Evolutionary conservation across 441 rosid genomes (phyloP).

Genomic region (Capsella rubella): DNA sequence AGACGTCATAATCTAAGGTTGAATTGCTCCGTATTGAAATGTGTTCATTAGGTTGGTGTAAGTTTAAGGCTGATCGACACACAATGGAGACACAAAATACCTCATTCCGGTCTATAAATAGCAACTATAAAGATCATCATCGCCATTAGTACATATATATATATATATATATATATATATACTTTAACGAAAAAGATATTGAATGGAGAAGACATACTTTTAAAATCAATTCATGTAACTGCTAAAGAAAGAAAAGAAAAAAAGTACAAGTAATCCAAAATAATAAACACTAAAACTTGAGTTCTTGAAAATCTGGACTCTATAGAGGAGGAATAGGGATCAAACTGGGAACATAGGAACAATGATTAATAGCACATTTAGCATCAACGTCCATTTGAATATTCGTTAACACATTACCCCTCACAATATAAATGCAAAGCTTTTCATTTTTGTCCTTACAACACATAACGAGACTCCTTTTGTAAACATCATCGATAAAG

Average conservation of each 20-base stretch:
- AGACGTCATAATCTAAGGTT: no score
- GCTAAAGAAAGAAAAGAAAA: neutral
- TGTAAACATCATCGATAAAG: neutral
- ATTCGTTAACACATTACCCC: constrained; percentile 1
- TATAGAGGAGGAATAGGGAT: neutral
- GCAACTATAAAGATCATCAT: no score
- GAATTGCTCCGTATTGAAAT: no score
- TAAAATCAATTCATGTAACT: neutral
- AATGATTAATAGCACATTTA: neutral
- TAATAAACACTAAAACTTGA: neutral
- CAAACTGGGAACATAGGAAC: constrained; percentile 1
- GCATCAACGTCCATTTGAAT: neutral
- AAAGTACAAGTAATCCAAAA: neutral
- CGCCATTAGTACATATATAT: no score
- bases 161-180: neutral
- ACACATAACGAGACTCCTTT: neutral
- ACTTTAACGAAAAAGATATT: neutral
- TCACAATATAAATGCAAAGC: neutral
- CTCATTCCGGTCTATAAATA: no score
- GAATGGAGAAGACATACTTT: neutral
- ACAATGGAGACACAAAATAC: no score
- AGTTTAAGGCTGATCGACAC: no score
- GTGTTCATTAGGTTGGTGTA: no score
- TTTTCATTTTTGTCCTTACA: neutral
- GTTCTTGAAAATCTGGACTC: neutral